Evolutionary conservation across 2,329 filamentous ascomycete species (phyloP).

Genomic region (Aspergillus pseudotamarii): DNA sequence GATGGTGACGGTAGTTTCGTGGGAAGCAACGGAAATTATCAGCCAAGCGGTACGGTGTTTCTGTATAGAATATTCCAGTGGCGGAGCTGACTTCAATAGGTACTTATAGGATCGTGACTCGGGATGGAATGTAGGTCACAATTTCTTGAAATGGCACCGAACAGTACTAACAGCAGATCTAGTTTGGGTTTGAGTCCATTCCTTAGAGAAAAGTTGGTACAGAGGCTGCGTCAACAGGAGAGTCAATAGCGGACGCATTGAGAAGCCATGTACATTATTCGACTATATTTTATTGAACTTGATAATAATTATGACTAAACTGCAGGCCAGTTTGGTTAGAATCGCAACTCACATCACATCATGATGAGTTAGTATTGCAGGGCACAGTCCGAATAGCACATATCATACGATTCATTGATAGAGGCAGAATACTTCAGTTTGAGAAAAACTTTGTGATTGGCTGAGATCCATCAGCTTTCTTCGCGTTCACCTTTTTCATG

Average conservation of each 20-base stretch:
- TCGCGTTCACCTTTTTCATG: constrained; percentile 46
- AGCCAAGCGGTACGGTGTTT: constrained; percentile 53
- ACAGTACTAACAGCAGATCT: constrained; percentile 24
- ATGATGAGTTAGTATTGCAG: not conserved
- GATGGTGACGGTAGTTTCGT: constrained; percentile 61
- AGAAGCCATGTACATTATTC: constrained; percentile 16
- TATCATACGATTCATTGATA: not conserved
- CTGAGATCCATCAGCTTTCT: constrained; percentile 54
- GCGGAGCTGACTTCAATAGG: constrained; percentile 33
- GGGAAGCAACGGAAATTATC: constrained; percentile 59
- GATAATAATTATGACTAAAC: constrained; percentile 5
- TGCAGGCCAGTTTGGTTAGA: constrained; percentile 22
- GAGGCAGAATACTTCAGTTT: constrained; percentile 28
- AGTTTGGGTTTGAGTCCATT: constrained; percentile 54
- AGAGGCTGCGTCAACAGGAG: constrained; percentile 46
- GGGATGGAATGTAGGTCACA: constrained; percentile 59
- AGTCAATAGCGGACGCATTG: constrained; percentile 16
- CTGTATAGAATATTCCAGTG: not conserved
- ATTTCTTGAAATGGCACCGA: not conserved
- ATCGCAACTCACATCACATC: not conserved
- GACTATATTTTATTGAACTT: constrained; percentile 13
- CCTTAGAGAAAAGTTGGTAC: constrained; percentile 52
- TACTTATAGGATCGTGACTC: constrained; percentile 64
- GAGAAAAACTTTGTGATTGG: constrained; percentile 55
- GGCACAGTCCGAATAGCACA: constrained; percentile 2